Evolutionary conservation across 495 filamentous ascomycete genomes (phyloP), one percentile per base, ranked within the genome.

Genomic region (Apodospora peruviana): DNA sequence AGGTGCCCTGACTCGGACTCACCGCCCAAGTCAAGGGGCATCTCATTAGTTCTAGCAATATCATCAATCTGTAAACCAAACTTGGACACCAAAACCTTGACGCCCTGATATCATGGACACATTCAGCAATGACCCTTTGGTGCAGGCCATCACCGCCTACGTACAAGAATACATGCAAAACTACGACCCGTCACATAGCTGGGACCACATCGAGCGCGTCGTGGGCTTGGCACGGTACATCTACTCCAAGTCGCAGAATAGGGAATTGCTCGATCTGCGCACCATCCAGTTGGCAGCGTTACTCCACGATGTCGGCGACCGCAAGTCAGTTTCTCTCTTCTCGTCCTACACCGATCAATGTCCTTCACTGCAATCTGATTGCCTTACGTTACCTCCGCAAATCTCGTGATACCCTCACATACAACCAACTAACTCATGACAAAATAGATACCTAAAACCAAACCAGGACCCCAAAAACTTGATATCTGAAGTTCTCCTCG

Each of bases 181-280:
- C 39, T 87, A 88, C 68, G 93, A 96, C 67, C 78, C 80, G 18
- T 91, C 87, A 5, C 93, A 96, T 71, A 85, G 94, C 71, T 90
- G 82, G 68, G 65, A 73, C 34, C 91, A 97, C 65, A 85, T 96
- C 49, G 65, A 82, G 47, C 84, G 93, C 34, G 91, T 97, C 24
- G 68, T 87, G 5, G 67, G 76, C 12, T 78, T 95, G 7, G 78
- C 89, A n/a, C 76, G 80, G 42, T 50, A 66, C 60, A 70, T 75
- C 40, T 73, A 76, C 37, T 75, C 86, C 47, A 67, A 82, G 24
- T 59, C 65, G 29, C 79, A 80, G 62, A 44, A 56, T 45, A 51
- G 37, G 43, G 68, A 52, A 60, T 67, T 42, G 21, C 62, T 56
- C 48, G 74, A 87, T 62, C 58, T 67, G 20, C 66, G 74, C 11